Evolutionary conservation across 176 grass and related monocot genomes (phyloP), one percentile per base, ranked within the genome.

Genomic region (Microstegium vimineum): DNA sequence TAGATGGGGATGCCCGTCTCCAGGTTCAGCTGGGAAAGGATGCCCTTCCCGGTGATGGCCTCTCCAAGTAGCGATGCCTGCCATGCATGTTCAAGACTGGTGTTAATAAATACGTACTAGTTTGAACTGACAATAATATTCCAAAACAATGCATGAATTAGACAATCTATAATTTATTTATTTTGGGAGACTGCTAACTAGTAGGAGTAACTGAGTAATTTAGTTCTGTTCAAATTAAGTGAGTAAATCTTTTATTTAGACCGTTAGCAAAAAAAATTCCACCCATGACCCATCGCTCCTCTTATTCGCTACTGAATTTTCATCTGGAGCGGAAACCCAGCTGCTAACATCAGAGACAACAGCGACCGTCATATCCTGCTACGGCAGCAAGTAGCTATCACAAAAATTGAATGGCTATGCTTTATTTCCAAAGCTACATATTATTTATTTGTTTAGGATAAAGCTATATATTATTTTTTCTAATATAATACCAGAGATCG

Each of bases 1-100:
- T 99, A 99, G 77, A 99, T 99, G 38, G 97, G 97, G 85, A 99
- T 94, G 57, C 97, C 97, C 0, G 97, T 99, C 81, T 99, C 97
- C 34, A 99, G 82, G 85, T 99, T 99, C 61, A 99, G 76, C 73
- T 99, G 97, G 20, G 93, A 25, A 20, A 99, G 85, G 67, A 99
- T 99, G 22, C 97, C 97, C 89, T 99, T 99, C 6, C 97, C 97
- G 15, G 97, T 99, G 75, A 99, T 84, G 60, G 97, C 97, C 86
- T 99, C 97, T 87, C 97, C 97, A n/a, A 99, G 79, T 6, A 99
- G 71, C 18, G 97, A 99, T 18, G 97, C 91, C 97, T 99, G 85
- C 56, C 56, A 59, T n/a, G 31, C 1, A 23, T 5, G 1, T 62
- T 45, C 31, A 59, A 66, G 20, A 80, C 0, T 8, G 6, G 22